Evolutionary conservation across 805 yeast species (phyloP), one percentile per base, ranked within the genome.

Genomic region (Candida sphagnicola): DNA sequence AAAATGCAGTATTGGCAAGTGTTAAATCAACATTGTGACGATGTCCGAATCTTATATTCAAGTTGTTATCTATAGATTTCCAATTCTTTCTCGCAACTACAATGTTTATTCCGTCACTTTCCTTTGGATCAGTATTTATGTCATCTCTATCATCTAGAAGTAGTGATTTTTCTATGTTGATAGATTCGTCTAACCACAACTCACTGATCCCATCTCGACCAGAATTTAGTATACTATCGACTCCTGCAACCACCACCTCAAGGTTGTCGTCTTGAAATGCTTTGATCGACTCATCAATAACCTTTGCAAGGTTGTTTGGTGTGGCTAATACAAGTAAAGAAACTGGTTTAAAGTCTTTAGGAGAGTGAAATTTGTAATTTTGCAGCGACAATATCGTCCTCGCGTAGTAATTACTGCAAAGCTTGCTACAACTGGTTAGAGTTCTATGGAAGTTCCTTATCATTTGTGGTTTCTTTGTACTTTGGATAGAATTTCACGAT

Each of bases 181-280:
- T 39, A 14, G 45, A 41, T 6, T 54, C 48, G 30, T 59, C 62
- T 18, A 59, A 40, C 75, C 75, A 69, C 41, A 69, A 46, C 46
- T 62, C 69, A 8, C 66, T 54, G 2, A 67, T 48, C 0, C 73
- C 75, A 42, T 57, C 52, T 24, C 65, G 42, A 8, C 44, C 45
- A 2, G 65, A 59, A 33, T 52, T 50, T 11, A 60, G 57, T 13
- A 63, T 56, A 3, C 66, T 48, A 39, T 69, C 74, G 3, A 67
- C 54, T 1, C 71, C 72, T 0, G 71, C 74, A 11, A 67, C 71
- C 8, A 62, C 47, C 2, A 66, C 58, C 46, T 67, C 72, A 14
- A 67, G 28, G 5, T 49, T 42, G 12, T 52, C 38, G 13, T 51
- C 25, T 30, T 61, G 57, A 42, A 53, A 48, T 8, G 59, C 41